Base-by-base conservation (phyloP, 306 rosid genomes). In the Luffa aegyptiaca region DNA sequence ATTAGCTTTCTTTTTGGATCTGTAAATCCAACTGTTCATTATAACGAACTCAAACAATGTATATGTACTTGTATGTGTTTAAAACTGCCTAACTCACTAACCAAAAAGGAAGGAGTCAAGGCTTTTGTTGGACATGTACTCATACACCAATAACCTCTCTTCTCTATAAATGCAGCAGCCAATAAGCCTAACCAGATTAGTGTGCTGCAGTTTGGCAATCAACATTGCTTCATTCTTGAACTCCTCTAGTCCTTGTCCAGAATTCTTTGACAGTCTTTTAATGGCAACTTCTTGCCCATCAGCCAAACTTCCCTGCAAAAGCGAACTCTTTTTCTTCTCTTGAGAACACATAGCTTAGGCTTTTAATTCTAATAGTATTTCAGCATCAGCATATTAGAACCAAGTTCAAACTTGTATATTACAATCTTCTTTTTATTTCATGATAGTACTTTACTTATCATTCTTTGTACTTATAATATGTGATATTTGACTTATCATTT, bases 171-270 rank as follows among this genome's bases (percentile, higher is more conserved):
- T 69, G 79, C 88, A 88, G 41, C 83, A 80, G 1, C 92, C 88
- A 8, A 66, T 44, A 74, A 85, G 88, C 79, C 51, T 86, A 39
- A 86, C 86, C 7, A 86, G 76, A 75, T 88, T 85, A 35, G 86
- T 83, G 79, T 85, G 90, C 3, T 83, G 88, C 26, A 89, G 85
- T 83, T 81, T 85, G 35, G 90, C 84, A 61, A 85, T 84, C 37
- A 86, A 44, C 44, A 81, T 75, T 9, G 59, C 85, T 64, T 89
- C 86, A 78, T 86, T 66, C 73, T 66, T 66, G 31, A 66, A 66
- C 73, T 66, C 73, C 31, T 66, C 26, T 3, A 37, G 0, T 53
- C 91, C 87, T 56, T 86, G 86, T 21, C 84, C 80, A 12, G 88
- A 88, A 10, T 78, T 83, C 41, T 8, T 81, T 8, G 87, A 84